phyloP scores from a whole-genome alignment of 1,139 yeast species.

The Entelexis sorbosivorans region DNA sequence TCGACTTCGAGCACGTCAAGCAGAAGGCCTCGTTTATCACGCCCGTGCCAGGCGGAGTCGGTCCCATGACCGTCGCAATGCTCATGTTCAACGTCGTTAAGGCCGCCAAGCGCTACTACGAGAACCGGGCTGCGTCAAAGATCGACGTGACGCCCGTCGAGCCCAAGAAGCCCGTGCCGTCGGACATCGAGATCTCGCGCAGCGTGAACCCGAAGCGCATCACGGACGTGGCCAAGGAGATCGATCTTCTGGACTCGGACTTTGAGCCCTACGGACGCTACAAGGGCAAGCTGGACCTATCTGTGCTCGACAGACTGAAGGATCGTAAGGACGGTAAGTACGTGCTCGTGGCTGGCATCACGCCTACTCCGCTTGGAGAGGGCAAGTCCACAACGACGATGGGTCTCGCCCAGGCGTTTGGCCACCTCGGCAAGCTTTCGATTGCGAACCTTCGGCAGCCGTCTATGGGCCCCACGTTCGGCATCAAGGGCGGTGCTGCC shows the following conservation, averaged over 20 bases:
- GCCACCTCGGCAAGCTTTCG: conserved; percentile 74
- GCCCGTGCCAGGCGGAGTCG: conserved; percentile 99
- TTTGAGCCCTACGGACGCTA: conserved; percentile 84
- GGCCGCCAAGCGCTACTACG: conserved; percentile 53
- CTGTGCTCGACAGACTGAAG: conserved; percentile 59
- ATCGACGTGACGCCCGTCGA: conserved; percentile 52
- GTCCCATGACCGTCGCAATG: conserved; percentile 99
- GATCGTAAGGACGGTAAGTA: conserved; percentile 73
- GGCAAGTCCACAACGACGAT: conserved; percentile 97
- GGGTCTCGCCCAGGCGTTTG: conserved; percentile 91
- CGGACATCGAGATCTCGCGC: conserved; percentile 86
- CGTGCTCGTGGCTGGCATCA: conserved; percentile 89
- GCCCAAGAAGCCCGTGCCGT: conserved; percentile 72
- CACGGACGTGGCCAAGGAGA: conserved; percentile 67
- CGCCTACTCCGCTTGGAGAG: conserved; percentile 97
- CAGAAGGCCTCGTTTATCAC: conserved; percentile 66
- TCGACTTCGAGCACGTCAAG: conserved; percentile 58
- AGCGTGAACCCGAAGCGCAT: conserved; percentile 82
- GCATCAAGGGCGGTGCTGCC: conserved; percentile 99
- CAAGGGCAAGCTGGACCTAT: conserved; percentile 82
- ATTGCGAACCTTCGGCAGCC: conserved; percentile 98
- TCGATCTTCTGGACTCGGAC: conserved; percentile 72
- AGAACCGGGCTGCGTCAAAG: conserved; percentile 27
- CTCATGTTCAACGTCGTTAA: conserved; percentile 73
- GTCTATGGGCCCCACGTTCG: conserved; percentile 98